Evolutionary conservation across 805 yeast genomes (phyloP).

Genomic region (Saturnispora zaruensis): DNA sequence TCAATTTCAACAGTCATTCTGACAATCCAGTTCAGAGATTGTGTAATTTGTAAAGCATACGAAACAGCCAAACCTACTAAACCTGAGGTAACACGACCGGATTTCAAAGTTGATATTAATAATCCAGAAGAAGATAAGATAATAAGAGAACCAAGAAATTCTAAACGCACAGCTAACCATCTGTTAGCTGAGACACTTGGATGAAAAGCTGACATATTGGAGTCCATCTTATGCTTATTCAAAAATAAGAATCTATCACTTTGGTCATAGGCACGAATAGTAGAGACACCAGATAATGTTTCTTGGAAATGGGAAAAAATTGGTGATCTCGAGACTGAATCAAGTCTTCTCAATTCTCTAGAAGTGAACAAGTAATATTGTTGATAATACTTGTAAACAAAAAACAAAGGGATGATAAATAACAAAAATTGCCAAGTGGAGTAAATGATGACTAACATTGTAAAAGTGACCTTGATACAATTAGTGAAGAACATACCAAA

Average conservation of each 20-base stretch:
- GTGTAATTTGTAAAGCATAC: constrained; percentile 88
- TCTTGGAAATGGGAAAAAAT: constrained; percentile 81
- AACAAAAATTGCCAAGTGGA: constrained; percentile 84
- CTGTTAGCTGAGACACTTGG: constrained; percentile 90
- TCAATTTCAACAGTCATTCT: constrained; percentile 98
- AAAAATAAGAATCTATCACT: constrained; percentile 52
- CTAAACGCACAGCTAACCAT: constrained; percentile 95
- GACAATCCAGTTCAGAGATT: constrained; percentile 93
- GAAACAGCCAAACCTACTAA: constrained; percentile 89
- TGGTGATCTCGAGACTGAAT: constrained; percentile 72
- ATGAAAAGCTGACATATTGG: constrained; percentile 85
- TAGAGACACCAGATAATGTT: constrained; percentile 64
- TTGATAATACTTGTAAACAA: constrained; percentile 63
- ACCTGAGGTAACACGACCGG: constrained; percentile 77
- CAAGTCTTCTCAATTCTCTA: constrained; percentile 75
- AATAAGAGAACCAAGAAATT: constrained; percentile 81
- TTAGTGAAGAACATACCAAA: constrained; percentile 61
- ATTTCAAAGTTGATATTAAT: constrained; percentile 58
- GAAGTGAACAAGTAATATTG: constrained; percentile 69
- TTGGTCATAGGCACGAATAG: constrained; percentile 69
- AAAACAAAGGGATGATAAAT: constrained; percentile 59
- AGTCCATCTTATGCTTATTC: constrained; percentile 67
- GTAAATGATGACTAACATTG: constrained; percentile 68
- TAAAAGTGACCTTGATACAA: constrained; percentile 56
- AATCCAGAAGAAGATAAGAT: constrained; percentile 81